These are phyloP conservation scores for Yamadazyma taylorii DNA, from an alignment of 1,139 yeast genomes.

Conservation along the genomic window DNA sequence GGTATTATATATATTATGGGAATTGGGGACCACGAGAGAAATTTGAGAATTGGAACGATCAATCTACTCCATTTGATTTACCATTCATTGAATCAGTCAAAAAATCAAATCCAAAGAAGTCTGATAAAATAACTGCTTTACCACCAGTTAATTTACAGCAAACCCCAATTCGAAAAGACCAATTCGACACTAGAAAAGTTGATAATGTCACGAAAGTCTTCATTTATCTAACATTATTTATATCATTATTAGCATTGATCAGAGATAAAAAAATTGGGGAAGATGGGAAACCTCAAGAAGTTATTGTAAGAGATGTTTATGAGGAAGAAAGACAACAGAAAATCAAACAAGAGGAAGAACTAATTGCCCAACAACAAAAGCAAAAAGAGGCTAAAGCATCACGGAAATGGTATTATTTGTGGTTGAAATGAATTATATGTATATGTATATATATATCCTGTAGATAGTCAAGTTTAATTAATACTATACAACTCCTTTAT, in stretches of 20 bases:
- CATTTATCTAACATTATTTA: conserved; percentile 45
- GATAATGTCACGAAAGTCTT: conserved; percentile 57
- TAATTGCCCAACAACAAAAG: conserved; percentile 8
- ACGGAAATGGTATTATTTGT: conserved; percentile 29
- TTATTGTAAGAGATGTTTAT: conserved; percentile 38
- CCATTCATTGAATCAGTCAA: conserved; percentile 49
- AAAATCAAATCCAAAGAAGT: conserved; percentile 23
- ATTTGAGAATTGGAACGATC: conserved; percentile 43
- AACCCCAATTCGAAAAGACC: conserved; percentile 46
- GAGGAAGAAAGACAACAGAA: conserved; percentile 29
- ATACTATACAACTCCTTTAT: conserved; percentile 2
- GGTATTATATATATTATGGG: conserved; percentile 61
- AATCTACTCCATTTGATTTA: conserved; percentile 49
- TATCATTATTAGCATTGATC: conserved; percentile 44
- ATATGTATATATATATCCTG: conserved; percentile 2
- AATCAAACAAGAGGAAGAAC: conserved; percentile 11
- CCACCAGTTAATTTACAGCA: conserved; percentile 49
- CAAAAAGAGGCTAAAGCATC: conserved; percentile 7
- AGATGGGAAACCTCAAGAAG: conserved; percentile 46
- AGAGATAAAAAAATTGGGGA: conserved; percentile 53
- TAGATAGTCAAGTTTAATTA: neutral
- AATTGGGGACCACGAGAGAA: conserved; percentile 65
- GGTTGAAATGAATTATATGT: conserved; percentile 18
- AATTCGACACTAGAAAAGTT: conserved; percentile 50
- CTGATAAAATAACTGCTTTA: conserved; percentile 26